A percentile compares a stretch with the other conserved stretches of the same genome.
Evolutionary conservation across 257 asterid genomes (phyloP).

Genomic region (Solanum chilense): DNA sequence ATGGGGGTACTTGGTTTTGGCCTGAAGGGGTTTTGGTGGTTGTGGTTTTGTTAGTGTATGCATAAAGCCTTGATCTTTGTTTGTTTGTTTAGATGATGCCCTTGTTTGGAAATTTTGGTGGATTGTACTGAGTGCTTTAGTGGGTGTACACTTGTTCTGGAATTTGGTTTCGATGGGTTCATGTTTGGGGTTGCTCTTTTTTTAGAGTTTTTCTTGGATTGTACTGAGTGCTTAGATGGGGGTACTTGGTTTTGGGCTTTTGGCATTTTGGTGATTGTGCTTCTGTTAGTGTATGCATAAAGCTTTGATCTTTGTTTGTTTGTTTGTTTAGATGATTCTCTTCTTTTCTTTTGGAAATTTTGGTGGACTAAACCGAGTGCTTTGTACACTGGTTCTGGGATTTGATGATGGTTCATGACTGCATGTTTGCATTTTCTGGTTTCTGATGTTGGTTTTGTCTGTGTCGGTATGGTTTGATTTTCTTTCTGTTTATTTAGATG

Average conservation of each 20-base stretch:
- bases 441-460: not conserved
- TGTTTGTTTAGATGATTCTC: not conserved
- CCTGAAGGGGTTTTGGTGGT: not conserved
- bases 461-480: not conserved
- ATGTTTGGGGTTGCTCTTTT: not conserved
- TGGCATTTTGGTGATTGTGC: not conserved
- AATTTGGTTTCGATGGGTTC: not conserved
- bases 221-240: not conserved
- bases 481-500: not conserved
- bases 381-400: not conserved
- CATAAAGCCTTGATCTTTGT: not conserved
- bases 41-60: not conserved
- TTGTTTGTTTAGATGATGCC: not conserved
- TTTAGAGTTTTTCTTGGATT: not conserved
- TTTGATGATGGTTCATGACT: not conserved
- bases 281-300: not conserved
- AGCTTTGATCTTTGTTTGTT: not conserved
- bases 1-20: not conserved
- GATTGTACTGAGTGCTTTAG: not conserved
- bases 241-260: not conserved
- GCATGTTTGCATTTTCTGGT: not conserved
- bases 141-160: not conserved
- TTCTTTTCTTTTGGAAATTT: not conserved
- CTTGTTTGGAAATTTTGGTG: not conserved
- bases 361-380: not conserved